Conservation (phyloP, 148 eudicot genomes). For the Camellia lanceoleosa region DNA sequence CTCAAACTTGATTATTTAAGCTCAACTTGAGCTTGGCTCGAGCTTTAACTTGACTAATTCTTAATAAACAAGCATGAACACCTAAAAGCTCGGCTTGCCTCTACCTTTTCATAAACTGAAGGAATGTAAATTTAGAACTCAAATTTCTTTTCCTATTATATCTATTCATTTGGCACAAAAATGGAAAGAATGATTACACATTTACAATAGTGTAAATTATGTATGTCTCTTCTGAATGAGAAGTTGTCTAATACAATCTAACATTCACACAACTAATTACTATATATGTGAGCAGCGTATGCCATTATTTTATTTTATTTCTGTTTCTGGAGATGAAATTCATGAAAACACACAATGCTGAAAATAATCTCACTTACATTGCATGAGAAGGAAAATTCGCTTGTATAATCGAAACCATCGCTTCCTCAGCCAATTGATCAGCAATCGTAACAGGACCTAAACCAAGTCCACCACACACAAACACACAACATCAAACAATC, state of each 20-base stretch:
- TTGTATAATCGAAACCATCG: slow-evolving; percentile 65
- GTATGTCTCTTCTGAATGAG: background rate
- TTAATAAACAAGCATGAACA: too few relatives aligned
- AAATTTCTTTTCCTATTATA: background rate
- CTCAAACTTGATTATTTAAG: too few relatives aligned
- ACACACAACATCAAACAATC: background rate
- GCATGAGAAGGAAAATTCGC: slow-evolving; percentile 75
- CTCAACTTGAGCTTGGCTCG: too few relatives aligned
- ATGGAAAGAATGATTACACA: background rate
- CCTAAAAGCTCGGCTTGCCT: too few relatives aligned
- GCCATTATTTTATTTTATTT: background rate
- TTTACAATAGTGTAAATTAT: background rate
- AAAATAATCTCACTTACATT: slow-evolving; percentile 49
- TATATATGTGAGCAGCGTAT: background rate
- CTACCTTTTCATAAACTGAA: background rate
- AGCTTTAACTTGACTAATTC: too few relatives aligned
- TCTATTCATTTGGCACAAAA: background rate
- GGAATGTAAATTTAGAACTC: background rate
- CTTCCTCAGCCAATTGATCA: slow-evolving; percentile 83
- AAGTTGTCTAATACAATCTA: background rate
- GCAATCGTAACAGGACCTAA: slow-evolving; percentile 97
- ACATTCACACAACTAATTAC: background rate
- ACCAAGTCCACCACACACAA: slow-evolving; percentile 16
- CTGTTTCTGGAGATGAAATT: background rate
- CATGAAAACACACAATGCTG: too few relatives aligned